Evolutionary conservation across 352 stramenopile species (phyloP).

Genomic region (Phytophthora constricta): DNA sequence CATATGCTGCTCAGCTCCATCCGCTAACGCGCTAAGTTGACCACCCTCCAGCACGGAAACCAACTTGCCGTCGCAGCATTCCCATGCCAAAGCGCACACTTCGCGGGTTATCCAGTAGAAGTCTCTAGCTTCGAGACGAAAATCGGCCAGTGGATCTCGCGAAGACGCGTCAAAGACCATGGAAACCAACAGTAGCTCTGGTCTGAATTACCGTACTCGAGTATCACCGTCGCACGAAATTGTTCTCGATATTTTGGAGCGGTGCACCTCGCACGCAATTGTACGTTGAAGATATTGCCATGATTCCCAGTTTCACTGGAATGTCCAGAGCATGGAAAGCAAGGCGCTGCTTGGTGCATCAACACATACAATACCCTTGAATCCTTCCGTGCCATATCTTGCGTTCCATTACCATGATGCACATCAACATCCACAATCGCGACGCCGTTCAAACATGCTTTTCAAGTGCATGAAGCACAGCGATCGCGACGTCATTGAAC

Average conservation of each 20-base stretch:
- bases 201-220: conserved; percentile 60
- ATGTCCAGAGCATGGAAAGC: conserved; percentile 56
- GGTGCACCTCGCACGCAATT: conserved; percentile 40
- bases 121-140: conserved; percentile 49
- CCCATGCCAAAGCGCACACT: conserved; percentile 48
- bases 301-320: conserved; percentile 45
- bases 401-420: conserved; percentile 91
- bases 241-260: conserved; percentile 46
- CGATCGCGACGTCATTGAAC: conserved; percentile 96
- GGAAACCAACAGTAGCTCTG: conserved; percentile 86
- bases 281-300: conserved; percentile 58
- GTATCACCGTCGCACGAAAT: conserved; percentile 41
- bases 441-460: conserved; percentile 50
- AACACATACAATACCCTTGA: conserved; percentile 57
- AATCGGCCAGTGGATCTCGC: conserved; percentile 54
- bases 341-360: conserved; percentile 55
- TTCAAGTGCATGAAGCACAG: conserved; percentile 92
- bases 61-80: conserved; percentile 50
- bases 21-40: conserved; percentile 51
- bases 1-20: conserved; percentile 60
- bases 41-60: conserved; percentile 68
- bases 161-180: conserved; percentile 86
- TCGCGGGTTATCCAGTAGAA: conserved; percentile 69
- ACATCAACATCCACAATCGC: conserved; percentile 81
- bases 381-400: conserved; percentile 43